Base-by-base conservation (phyloP, 1,284 basidiomycete species). In the Melampsora americana region DNA sequence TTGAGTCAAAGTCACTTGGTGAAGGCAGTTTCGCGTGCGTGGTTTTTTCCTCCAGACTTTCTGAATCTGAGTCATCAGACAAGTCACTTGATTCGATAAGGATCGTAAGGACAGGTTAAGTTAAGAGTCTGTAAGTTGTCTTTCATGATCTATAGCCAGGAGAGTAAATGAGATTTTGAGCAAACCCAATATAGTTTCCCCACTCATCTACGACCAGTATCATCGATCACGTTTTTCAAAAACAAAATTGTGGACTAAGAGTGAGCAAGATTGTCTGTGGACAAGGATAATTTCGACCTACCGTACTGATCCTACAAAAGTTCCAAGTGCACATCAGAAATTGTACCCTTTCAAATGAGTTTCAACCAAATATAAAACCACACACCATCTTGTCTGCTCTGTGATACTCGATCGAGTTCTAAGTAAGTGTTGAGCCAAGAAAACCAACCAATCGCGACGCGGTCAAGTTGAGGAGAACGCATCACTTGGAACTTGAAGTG, bases 101-200 rank as follows among this genome's bases (percentile, higher is more conserved):
- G 32, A 26, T 6, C 30, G 61, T 62, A 20, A 30, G 18, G 61
- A 26, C 61, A 62, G 61, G 23, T 35, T 18, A 30, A 62, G 32
- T 28, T 28, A 30, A 62, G 16, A 62, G 11, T 20, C 20, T 39
- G 16, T 30, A 50, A 50, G 53, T n/a, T n/a, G 9, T 64, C 48
- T 9, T 28, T 35, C 53, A 69, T 7, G 26, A 46, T 44, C n/a
- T n/a, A 32, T 12, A 35, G 35, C 48, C 53, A 46, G 60, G 6
- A 18, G 6, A 35, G 20, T 6, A 6, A 7, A 35, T 42, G 39
- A 42, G 12, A 42, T 42, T 42, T 42, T 42, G 11, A 16, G n/a
- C 65, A 61, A 26, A 68, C 72, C 72, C 72, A 39, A 75, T 75
- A 23, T 61, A 75, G 44, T 75, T 75, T 12, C 72, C 72, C 72